Evolutionary conservation across 345 rosid species (phyloP), one percentile per base, ranked within the genome.

Genomic region (Pistacia integerrima): DNA sequence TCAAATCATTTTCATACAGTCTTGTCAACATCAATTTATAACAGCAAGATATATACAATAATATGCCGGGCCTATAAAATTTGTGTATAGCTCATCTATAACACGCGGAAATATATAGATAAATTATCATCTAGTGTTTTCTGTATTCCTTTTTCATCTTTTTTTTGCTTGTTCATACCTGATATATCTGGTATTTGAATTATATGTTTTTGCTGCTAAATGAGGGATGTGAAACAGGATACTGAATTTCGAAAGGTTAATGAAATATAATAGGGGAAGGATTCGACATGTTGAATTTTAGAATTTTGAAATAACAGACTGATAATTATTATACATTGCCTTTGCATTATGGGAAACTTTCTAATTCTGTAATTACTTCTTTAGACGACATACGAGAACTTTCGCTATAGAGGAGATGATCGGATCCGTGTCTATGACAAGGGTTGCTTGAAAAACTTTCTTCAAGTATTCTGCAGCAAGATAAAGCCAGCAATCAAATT

Each of bases 311-410:
- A 13, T 36, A 36, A 64, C 17, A 16, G 11, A 5, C 1, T 36
- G n/a, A 22, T 36, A 7, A 2, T 20, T 35, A 35, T 35, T 16
- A 3, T 51, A 0, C 13, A 8, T 14, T 25, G n/a, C 17, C 36
- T 12, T 67, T 20, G 18, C 55, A 46, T 57, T 4, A 14, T 17
- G 11, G 6, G 44, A 16, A 18, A 59, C 14, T 55, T 75, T 60
- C 78, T 81, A 16, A 72, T 64, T 67, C 62, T 22, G 54, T 60
- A 18, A n/a, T 64, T 7, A 36, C 71, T 75, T 78, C 48, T 62
- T 64, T 80, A 88, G 91, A 88, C 89, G 22, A 84, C 91, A 9
- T 78, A 83, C 46, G 91, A 88, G 80, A 86, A 74, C 68, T 88
- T 78, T n/a, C 87, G 89, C 0, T 59, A 70, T 48, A 76, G 87